A percentile compares a stretch with the other conserved stretches of the same genome.
These are phyloP conservation scores for Cyclanthera cordifolia DNA, from an alignment of 306 rosid genomes.

Conservation along the genomic window DNA sequence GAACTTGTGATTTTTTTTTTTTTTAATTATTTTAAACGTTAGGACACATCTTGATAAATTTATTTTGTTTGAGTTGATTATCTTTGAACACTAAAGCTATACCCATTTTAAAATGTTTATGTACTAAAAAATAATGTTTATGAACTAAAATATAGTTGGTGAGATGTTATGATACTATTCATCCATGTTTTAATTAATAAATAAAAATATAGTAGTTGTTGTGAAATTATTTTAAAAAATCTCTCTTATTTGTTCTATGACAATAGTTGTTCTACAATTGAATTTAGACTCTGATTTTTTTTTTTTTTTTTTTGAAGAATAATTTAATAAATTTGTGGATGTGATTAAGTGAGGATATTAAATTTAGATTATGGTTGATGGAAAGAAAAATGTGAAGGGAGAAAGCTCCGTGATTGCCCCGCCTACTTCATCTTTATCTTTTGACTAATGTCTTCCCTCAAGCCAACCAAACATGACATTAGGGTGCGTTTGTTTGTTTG, in stretches of 20 bases:
- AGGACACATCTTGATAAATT: no score
- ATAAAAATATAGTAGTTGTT: no score
- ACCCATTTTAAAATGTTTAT: no score
- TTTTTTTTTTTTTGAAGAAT: not conserved
- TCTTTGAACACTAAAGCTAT: no score
- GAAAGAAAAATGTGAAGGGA: not conserved
- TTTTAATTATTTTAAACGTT: no score
- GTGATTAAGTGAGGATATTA: not conserved
- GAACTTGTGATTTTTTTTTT: no score
- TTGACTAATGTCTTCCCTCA: not conserved
- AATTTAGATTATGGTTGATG: not conserved
- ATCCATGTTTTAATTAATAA: not conserved
- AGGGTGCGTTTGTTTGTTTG: no score
- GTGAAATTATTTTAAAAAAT: not conserved
- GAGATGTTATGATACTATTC: no score
- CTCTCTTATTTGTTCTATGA: not conserved
- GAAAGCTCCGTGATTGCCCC: not conserved
- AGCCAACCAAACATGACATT: not conserved
- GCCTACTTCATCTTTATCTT: constrained; percentile 6
- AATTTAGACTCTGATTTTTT: not conserved
- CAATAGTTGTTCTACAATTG: not conserved
- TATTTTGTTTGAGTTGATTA: no score
- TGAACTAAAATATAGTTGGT: no score
- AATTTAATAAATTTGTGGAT: not conserved
- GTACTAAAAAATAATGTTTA: no score